Percentiles rank a stretch among this genome's conserved stretches.
Conservation (phyloP, 805 yeast genomes). For the Wickerhamomyces subpelliculosus region DNA sequence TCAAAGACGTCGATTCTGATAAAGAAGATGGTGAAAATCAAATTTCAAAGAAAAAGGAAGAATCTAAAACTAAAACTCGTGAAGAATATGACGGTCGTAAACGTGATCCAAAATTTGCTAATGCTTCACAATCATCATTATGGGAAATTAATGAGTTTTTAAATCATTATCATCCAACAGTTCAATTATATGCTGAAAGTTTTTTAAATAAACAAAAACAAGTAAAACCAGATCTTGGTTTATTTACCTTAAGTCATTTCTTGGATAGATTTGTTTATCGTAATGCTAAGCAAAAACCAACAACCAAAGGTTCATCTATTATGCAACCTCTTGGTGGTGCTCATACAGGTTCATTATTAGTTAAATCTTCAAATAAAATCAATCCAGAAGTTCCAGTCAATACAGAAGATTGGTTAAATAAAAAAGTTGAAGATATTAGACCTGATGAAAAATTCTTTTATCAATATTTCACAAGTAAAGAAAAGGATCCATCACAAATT, state of each 20-base stretch:
- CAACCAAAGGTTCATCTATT: conserved; percentile 80
- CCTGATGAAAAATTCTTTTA: conserved; percentile 88
- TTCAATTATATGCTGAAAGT: conserved; percentile 69
- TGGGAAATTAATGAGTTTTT: conserved; percentile 81
- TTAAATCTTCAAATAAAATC: conserved; percentile 48
- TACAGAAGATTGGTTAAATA: conserved; percentile 75
- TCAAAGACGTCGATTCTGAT: conserved; percentile 25
- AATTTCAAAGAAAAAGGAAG: no score
- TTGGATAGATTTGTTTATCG: conserved; percentile 93
- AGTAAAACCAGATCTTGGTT: conserved; percentile 82
- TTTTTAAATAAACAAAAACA: conserved; percentile 39
- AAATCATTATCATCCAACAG: conserved; percentile 89
- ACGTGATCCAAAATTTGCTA: conserved; percentile 89
- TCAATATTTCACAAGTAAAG: conserved; percentile 70
- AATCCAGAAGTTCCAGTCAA: conserved; percentile 62
- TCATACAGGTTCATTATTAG: conserved; percentile 62
- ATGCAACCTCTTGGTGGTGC: conserved; percentile 97
- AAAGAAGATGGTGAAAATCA: conserved; percentile 15
- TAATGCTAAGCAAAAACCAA: conserved; percentile 74
- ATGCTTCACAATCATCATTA: conserved; percentile 71
- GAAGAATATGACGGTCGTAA: conserved; percentile 69
- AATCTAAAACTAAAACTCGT: conserved; percentile 8
- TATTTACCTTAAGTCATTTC: conserved; percentile 84
- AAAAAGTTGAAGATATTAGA: conserved; percentile 54
- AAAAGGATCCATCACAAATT: conserved; percentile 27